Evolutionary conservation across 331 rosid species (phyloP), one percentile per base, ranked within the genome.

Genomic region (Dryas integrifolia): DNA sequence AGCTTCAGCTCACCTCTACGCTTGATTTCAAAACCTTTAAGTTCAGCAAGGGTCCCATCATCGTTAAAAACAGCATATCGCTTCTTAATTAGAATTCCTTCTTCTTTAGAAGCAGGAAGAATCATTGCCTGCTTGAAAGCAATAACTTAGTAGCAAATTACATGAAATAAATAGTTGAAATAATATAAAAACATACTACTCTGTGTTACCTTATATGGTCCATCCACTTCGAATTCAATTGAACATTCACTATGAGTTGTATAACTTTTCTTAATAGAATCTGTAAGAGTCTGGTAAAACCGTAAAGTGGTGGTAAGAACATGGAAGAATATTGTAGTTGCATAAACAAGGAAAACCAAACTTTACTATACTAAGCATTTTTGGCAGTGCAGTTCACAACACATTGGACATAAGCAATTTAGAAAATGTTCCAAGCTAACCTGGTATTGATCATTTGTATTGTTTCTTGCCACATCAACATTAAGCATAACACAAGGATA

Each of bases 401-500:
- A 45, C 45, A 45, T 13, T 11, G 55, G 14, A 69, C 11, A 74
- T 65, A 76, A 58, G 55, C 71, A 46, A 71, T 45, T 49, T 49
- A 68, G 55, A 26, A 62, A 63, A 73, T 59, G 70, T 52, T 65
- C 51, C 79, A 81, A 80, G 75, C 82, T 78, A 61, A 94, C 98
- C 98, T 94, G 98, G 82, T 94, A 94, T 83, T 94, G 98, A 80
- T 89, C 97, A 74, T 94, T 94, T 84, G 98, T 91, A 76, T 94
- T 94, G 86, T 91, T 91, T 84, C 87, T 88, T 26, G 98, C 96
- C 82, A 94, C 98, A 77, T 94, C 98, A 82, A 91, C 97, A 47
- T 94, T 91, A 77, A 94, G 97, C 98, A 94, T 94, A 12, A 94
- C 97, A 85, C 98, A 94, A 15, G 98, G 98, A 85, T 94, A 94